Evolutionary conservation across 176 grass and related monocot genomes (phyloP).

Genomic region (Avena insularis): DNA sequence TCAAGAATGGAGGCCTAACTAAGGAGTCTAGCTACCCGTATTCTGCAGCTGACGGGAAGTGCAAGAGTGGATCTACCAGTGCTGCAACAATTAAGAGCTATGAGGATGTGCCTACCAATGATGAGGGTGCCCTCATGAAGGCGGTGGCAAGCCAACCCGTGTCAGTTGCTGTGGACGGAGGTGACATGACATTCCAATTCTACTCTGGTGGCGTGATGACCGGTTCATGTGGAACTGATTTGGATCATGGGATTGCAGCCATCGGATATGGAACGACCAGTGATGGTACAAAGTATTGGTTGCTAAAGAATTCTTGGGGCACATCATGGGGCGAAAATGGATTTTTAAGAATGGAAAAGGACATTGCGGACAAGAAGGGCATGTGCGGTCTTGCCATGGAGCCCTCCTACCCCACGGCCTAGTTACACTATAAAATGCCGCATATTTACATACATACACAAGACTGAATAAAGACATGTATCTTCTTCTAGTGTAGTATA

Average conservation of each 20-base stretch:
- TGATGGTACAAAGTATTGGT: conserved; percentile 26
- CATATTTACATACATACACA: not conserved
- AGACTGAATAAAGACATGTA: not conserved
- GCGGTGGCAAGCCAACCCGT: no score
- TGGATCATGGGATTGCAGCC: conserved; percentile 31
- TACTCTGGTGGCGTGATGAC: conserved; percentile 10
- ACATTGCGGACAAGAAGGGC: not conserved
- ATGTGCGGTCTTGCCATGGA: conserved; percentile 30
- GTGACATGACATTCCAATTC: conserved; percentile 27
- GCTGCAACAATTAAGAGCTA: no score
- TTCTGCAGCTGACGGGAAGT: no score
- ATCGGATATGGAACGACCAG: not conserved
- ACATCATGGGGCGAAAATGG: not conserved
- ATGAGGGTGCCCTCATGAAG: no score
- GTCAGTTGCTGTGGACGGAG: not conserved
- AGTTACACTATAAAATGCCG: not conserved
- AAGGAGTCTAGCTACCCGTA: no score
- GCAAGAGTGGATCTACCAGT: no score
- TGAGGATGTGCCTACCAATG: no score
- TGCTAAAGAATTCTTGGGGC: not conserved
- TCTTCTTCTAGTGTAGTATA: not conserved
- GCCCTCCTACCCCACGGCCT: not conserved
- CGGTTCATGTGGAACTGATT: not conserved
- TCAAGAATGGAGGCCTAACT: no score
- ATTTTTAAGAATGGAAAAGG: conserved; percentile 7